Conservation (phyloP, 2,329 filamentous ascomycete species). For the Tympanopsis confertula region DNA sequence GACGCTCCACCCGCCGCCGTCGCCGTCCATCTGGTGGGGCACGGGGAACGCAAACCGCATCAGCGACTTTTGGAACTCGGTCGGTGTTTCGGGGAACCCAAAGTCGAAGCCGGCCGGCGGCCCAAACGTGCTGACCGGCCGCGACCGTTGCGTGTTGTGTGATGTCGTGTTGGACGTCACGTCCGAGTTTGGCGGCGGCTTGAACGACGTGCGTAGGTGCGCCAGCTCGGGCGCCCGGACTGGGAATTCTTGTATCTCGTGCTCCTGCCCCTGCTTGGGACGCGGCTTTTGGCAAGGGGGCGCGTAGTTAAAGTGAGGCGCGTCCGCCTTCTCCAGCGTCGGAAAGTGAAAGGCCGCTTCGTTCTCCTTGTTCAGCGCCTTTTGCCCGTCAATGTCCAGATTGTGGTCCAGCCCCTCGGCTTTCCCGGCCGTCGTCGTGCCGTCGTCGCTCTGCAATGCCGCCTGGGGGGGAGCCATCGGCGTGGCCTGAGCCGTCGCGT, state of each 20-base stretch:
- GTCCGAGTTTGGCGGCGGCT: too few species aligned
- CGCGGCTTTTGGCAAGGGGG: constrained; percentile 20
- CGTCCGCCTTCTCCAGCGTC: constrained; percentile 31
- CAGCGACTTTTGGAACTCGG: constrained; percentile 76
- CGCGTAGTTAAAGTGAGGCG: constrained; percentile 47
- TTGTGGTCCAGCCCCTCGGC: constrained; percentile 29
- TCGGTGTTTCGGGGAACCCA: constrained; percentile 74
- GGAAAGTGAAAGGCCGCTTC: constrained; percentile 44
- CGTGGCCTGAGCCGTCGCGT: constrained; percentile 6
- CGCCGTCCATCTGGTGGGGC: constrained; percentile 44
- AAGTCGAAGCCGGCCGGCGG: constrained; percentile 60
- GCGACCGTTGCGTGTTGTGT: constrained; percentile 13
- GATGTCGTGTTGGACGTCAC: too few species aligned
- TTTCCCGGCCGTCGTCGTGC: constrained; percentile 2
- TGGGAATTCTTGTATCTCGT: constrained; percentile 9
- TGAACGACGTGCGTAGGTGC: constrained; percentile 32
- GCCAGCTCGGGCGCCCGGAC: constrained; percentile 40
- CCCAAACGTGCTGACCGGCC: constrained; percentile 44
- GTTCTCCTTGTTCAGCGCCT: constrained; percentile 6
- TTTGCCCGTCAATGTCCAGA: constrained; percentile 30
- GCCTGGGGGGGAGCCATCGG: constrained; percentile 19
- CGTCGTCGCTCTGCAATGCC: constrained; percentile 12
- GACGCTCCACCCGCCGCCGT: constrained; percentile 67
- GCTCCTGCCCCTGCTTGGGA: constrained; percentile 4
- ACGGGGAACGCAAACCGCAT: constrained; percentile 82